A percentile compares a stretch with the other conserved stretches of the same genome.
Evolutionary conservation across 2,329 filamentous ascomycete species (phyloP).

Genomic region (Microcera coccophila): DNA sequence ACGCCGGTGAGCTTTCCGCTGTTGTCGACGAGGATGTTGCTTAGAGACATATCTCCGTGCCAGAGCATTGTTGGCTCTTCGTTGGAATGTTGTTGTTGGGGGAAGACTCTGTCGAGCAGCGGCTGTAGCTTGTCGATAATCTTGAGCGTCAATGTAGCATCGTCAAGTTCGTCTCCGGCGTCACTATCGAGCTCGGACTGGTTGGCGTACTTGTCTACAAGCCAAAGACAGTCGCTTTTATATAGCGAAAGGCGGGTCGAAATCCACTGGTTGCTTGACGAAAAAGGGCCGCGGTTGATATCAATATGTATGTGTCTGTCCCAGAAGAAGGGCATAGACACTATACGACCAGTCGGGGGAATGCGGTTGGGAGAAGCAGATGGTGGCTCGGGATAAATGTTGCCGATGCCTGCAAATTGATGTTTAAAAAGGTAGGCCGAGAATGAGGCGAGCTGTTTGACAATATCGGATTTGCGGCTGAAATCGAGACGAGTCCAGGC

Average conservation of each 20-base stretch:
- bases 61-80: constrained; percentile 32
- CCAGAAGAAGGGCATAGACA: constrained; percentile 34
- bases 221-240: constrained; percentile 3
- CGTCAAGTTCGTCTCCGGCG: constrained; percentile 29
- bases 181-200: not conserved
- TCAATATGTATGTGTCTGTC: constrained; percentile 28
- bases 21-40: constrained; percentile 40
- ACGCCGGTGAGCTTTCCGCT: constrained; percentile 34
- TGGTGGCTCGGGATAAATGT: constrained; percentile 8
- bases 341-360: constrained; percentile 24
- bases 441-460: constrained; percentile 9
- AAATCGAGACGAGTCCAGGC: constrained; percentile 20
- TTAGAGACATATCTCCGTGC: constrained; percentile 33
- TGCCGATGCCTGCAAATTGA: constrained; percentile 24
- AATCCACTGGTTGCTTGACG: constrained; percentile 35
- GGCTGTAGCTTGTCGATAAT: constrained; percentile 24
- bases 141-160: constrained; percentile 24
- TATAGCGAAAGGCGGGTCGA: constrained; percentile 20
- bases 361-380: not conserved
- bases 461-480: not conserved
- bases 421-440: constrained; percentile 17
- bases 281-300: constrained; percentile 35
- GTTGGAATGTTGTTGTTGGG: constrained; percentile 15
- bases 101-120: constrained; percentile 25
- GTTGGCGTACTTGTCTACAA: constrained; percentile 1